These are phyloP conservation scores for Fallopia convolvulus DNA, from an alignment of 148 eudicot species.

Conservation along the genomic window DNA sequence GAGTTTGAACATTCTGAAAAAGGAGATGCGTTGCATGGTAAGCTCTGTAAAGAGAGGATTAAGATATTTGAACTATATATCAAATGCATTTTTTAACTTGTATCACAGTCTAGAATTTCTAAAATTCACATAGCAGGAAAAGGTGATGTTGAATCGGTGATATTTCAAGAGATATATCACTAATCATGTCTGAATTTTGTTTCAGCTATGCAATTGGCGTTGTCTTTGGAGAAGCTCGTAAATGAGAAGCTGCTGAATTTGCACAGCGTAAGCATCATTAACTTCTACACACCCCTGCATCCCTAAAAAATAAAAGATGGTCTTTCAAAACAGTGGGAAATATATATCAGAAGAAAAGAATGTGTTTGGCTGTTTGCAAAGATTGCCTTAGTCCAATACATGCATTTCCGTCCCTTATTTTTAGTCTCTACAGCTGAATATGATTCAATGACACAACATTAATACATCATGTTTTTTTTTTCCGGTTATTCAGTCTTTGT, in stretches of 20 bases:
- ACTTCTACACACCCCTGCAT: neutral
- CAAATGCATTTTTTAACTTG: too few species aligned
- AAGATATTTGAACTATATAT: neutral
- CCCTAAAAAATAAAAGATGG: neutral
- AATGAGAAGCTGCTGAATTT: conserved; percentile 72
- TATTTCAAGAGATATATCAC: neutral
- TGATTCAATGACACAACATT: neutral
- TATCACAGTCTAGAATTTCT: neutral
- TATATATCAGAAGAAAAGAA: too few species aligned
- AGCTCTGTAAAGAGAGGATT: neutral
- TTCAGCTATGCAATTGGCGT: conserved; percentile 87
- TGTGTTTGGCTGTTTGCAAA: neutral
- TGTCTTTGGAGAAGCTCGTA: conserved; percentile 73
- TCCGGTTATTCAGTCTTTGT: neutral
- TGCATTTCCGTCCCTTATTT: neutral
- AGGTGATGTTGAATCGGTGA: too few species aligned
- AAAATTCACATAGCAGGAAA: neutral
- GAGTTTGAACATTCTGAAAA: conserved; percentile 71
- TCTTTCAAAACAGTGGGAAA: neutral
- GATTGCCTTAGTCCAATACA: neutral
- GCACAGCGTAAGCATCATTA: conserved; percentile 48
- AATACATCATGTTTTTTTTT: neutral
- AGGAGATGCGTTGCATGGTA: conserved; percentile 85
- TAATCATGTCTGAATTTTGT: conserved; percentile 1
- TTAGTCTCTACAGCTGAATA: neutral